A percentile compares a stretch with the other conserved stretches of the same genome.
These are phyloP conservation scores for Senna tora DNA, from an alignment of 306 rosid genomes.

Conservation along the genomic window DNA sequence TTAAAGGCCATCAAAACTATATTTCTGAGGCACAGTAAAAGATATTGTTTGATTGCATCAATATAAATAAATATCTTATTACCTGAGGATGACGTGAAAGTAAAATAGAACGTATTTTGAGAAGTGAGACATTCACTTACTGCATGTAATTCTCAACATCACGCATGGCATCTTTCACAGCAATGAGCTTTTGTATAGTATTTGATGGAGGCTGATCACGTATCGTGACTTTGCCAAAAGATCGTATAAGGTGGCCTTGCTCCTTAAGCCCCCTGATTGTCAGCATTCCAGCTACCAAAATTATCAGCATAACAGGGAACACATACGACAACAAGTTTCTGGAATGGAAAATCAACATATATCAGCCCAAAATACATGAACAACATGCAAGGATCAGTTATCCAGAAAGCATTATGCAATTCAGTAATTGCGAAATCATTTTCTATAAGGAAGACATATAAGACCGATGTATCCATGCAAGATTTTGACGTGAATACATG, in stretches of 20 bases:
- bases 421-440: conserved; percentile 3
- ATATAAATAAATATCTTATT: conserved; percentile 27
- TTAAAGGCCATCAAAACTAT: neutral
- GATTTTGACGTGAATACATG: neutral
- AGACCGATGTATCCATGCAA: neutral
- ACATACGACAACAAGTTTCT: conserved; percentile 84
- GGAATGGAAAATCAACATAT: conserved; percentile 40
- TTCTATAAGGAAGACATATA: conserved; percentile 1
- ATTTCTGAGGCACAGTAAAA: conserved; percentile 18
- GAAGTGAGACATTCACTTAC: conserved; percentile 74
- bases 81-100: conserved; percentile 96
- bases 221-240: conserved; percentile 77
- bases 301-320: conserved; percentile 68
- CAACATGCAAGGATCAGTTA: neutral
- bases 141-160: conserved; percentile 79
- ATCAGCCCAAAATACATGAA: conserved; percentile 33
- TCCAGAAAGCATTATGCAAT: conserved; percentile 15
- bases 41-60: conserved; percentile 10
- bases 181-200: conserved; percentile 91
- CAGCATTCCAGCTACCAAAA: conserved; percentile 76
- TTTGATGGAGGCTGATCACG: conserved; percentile 95
- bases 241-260: conserved; percentile 96
- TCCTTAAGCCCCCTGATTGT: conserved; percentile 83
- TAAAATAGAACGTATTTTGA: conserved; percentile 77
- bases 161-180: conserved; percentile 90